Evolutionary conservation across 2,329 filamentous ascomycete genomes (phyloP).

Genomic region (Aspergillus phoenicis): DNA sequence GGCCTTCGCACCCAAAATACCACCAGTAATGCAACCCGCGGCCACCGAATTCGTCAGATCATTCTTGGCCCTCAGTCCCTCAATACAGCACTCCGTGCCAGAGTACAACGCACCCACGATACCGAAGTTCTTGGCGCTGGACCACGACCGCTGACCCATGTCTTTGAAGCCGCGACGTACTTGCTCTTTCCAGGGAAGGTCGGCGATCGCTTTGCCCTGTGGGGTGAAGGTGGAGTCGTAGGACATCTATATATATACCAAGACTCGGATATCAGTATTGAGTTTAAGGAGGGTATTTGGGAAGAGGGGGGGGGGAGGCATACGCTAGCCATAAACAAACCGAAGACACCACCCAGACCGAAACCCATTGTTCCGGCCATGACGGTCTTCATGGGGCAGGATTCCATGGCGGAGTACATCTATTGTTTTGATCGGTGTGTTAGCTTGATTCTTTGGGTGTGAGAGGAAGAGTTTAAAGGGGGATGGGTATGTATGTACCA

Average conservation of each 20-base stretch:
- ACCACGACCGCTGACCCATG: slow-evolving; percentile 83
- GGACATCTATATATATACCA: slow-evolving; percentile 69
- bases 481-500: slow-evolving; percentile 31
- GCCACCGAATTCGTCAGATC: slow-evolving; percentile 85
- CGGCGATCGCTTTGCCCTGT: slow-evolving; percentile 56
- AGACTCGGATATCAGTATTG: too few relatives aligned
- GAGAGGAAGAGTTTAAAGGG: not conserved
- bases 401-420: slow-evolving; percentile 88
- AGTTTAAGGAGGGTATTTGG: not conserved
- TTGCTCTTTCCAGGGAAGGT: slow-evolving; percentile 80
- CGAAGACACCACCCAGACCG: slow-evolving; percentile 88
- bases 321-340: slow-evolving; percentile 97
- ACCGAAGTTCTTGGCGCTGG: slow-evolving; percentile 90
- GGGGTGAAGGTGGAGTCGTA: slow-evolving; percentile 87
- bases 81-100: slow-evolving; percentile 94
- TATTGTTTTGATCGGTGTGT: slow-evolving; percentile 37
- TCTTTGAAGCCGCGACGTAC: slow-evolving; percentile 85
- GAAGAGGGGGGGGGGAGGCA: slow-evolving; percentile 37
- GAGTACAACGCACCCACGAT: slow-evolving; percentile 88
- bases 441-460: not conserved
- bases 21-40: slow-evolving; percentile 89
- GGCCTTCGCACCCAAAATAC: slow-evolving; percentile 79
- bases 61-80: slow-evolving; percentile 87
- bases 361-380: slow-evolving; percentile 94
- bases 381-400: slow-evolving; percentile 82